Base-by-base conservation (phyloP, 352 stramenopile genomes). In the Phytophthora kernoviae region DNA sequence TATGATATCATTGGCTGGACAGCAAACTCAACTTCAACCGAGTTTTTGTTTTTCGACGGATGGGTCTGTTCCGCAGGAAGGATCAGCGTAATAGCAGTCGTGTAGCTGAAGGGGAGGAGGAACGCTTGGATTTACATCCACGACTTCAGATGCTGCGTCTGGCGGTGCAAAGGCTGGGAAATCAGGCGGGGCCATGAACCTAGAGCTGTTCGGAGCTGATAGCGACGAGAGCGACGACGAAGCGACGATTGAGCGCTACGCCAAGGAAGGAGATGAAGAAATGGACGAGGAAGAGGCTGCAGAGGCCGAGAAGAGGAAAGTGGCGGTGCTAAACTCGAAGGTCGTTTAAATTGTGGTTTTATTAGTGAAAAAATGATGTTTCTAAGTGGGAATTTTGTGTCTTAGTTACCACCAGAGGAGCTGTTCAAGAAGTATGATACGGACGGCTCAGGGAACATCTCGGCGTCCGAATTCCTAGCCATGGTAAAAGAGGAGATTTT, bases 371-470 rank as follows among this genome's bases (percentile, higher is more conserved):
- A 34, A 10, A 17, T 17, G 0, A 5, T 9, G 34, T 43, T 1
- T 1, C 55, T 21, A 55, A 15, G 30, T 6, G 12, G n/a, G n/a
- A 21, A 22, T 58, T 11, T 15, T 44, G n/a, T 22, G 12, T 22
- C 57, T 26, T 62, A 85, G 79, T 52, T 89, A 17, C 76, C 77
- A 0, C 80, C 84, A 1, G 96, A 98, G 33, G 79, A 96, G 33
- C 63, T 98, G 7, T 98, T 98, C 62, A 70, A 75, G 4, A 94
- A 96, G 37, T 97, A 97, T 57, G 94, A 98, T 71, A 92, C 81
- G 11, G 88, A 98, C 52, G 69, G 82, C 0, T 96, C 87, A 2
- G 91, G 91, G 0, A 84, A 80, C 32, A 98, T 98, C 37, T 96
- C 96, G 17, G 92, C 89, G 34, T 49, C 79, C 11, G 92, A 98